Evolutionary conservation across 225 moss, liverwort and hornwort species (phyloP).

Genomic region (Straminergon stramineum): DNA sequence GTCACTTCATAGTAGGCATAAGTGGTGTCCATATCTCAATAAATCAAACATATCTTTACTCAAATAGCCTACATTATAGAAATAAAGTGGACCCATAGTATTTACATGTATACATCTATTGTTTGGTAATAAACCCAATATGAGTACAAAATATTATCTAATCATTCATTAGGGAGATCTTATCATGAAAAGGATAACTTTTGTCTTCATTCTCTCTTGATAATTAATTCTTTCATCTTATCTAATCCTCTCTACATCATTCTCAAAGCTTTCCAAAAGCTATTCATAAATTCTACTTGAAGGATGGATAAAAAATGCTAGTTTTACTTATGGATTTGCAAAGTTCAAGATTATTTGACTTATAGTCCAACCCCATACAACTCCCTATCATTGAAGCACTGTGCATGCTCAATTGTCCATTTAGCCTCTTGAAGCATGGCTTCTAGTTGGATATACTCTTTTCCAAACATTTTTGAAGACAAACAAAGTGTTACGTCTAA

Average conservation of each 20-base stretch:
- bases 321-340: not conserved
- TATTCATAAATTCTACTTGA: not conserved
- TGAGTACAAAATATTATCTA: not conserved
- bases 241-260: too few relatives aligned
- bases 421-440: fast-evolving
- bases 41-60: too few relatives aligned
- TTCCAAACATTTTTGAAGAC: not conserved
- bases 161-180: too few relatives aligned
- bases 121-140: too few relatives aligned
- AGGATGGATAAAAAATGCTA: not conserved
- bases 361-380: fast-evolving
- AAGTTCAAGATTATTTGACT: not conserved
- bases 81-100: fast-evolving
- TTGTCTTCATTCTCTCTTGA: too few relatives aligned
- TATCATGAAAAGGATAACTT: not conserved
- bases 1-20: not conserved
- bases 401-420: not conserved
- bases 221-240: not conserved
- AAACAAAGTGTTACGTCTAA: not conserved
- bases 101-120: not conserved
- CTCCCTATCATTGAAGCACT: not conserved
- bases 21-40: too few relatives aligned
- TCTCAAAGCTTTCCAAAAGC: too few relatives aligned
- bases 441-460: too few relatives aligned
- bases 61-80: too few relatives aligned